Conservation (phyloP, 106 monocot genomes). For the Gastrodia elata region DNA sequence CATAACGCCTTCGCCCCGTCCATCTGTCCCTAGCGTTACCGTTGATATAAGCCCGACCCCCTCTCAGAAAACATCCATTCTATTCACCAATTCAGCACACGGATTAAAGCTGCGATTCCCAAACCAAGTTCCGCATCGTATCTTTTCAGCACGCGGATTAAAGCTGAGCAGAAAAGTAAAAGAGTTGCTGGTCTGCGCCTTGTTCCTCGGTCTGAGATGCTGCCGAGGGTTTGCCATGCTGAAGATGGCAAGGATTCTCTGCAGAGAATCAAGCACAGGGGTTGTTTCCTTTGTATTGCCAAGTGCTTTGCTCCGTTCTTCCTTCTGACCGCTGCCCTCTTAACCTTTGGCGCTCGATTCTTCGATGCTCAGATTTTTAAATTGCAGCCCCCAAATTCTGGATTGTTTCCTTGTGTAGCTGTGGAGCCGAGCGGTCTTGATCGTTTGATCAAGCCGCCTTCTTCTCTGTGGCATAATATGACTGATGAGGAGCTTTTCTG, state of each 20-base stretch:
- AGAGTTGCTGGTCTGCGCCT: background rate
- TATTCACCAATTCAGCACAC: background rate
- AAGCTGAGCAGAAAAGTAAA: too few species aligned
- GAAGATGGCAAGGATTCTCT: slow-evolving; percentile 4
- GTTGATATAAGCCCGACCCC: background rate
- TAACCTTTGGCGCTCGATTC: background rate
- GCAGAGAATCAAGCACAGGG: background rate
- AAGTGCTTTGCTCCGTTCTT: background rate
- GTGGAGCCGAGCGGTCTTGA: slow-evolving; percentile 6
- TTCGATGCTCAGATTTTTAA: background rate
- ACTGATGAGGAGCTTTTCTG: slow-evolving; percentile 22
- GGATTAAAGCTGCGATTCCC: background rate
- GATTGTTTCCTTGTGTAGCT: slow-evolving; percentile 3
- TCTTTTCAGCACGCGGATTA: background rate
- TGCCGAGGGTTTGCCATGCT: background rate
- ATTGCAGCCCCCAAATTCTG: background rate
- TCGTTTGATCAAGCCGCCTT: slow-evolving; percentile 5
- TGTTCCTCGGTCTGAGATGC: slow-evolving; percentile 5
- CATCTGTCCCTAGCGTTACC: background rate
- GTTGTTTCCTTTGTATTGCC: background rate
- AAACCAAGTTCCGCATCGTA: too few species aligned
- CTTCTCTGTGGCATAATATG: slow-evolving; percentile 13
- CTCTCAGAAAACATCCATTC: slow-evolving; percentile 3
- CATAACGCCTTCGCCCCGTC: background rate
- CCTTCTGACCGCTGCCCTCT: background rate